Evolutionary conservation across 1,284 basidiomycete species (phyloP), one percentile per base, ranked within the genome.

Genomic region (Rhodotorula sp.): DNA sequence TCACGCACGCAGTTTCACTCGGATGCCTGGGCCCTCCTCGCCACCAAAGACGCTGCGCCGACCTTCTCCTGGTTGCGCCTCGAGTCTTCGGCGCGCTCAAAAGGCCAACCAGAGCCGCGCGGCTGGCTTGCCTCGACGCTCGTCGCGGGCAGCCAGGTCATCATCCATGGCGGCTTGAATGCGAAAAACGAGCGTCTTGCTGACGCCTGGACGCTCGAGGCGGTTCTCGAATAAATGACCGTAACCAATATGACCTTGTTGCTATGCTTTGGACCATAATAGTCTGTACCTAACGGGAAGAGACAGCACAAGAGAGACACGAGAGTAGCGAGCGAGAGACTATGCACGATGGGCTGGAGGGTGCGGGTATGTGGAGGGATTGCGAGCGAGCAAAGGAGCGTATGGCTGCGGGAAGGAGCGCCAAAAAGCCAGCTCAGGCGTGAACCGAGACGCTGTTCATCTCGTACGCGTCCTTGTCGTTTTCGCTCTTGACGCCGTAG

Each of bases 171-270:
- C 34, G 34, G 34, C 34, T 34, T 34, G 34, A 34, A 34, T 34
- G 79, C 72, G 53, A 71, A 69, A 27, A 82, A 81, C 65, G 78
- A 78, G 50, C 68, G 81, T 21, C 64, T 81, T 16, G 68, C 46
- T 1, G 81, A 82, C 68, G 77, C 75, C 2, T 82, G 81, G 81
- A 68, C 79, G 3, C 64, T 80, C 54, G 70, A 76, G 27, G 59
- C 62, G 10, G 70, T 67, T 12, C 19, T 34, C 16, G 63, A 62
- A 25, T 58, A 61, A 48, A 34, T 34, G 34, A 34, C 2, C 5
- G 5, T 34, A 5, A 34, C 34, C 34, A 34, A 34, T 34, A 34
- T 3, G 34, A 34, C 34, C 34, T 34, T 34, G 34, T 34, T 34
- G 34, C 34, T 34, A 34, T 34, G 34, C 34, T 34, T 34, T 34